Base-by-base conservation (phyloP, 495 filamentous ascomycete genomes). In the Annulohypoxylon stygium region DNA sequence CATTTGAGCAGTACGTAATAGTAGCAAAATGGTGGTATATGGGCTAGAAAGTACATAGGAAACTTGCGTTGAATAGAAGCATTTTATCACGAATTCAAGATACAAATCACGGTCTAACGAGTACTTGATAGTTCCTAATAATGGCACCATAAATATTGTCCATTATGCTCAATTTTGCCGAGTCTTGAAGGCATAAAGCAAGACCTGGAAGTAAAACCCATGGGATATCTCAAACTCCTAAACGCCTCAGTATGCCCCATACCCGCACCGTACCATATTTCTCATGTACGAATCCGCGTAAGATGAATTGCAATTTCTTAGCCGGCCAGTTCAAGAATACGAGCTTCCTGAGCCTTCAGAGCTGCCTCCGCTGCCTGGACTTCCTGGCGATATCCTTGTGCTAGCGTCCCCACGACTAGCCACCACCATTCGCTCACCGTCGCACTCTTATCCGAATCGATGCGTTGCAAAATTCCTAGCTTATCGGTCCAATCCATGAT, bases 341-440 rank as follows among this genome's bases (percentile, higher is more conserved):
- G 20, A n/a, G 12, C 36, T 47, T 39, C 30, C 30, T 30, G 30
- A 30, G 30, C 30, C 30, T 3, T 6, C 30, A 4, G 30, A 6
- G 30, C 30, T 30, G 3, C 30, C 5, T 30, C 3, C 3, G 5
- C 30, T 30, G 30, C 30, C 30, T 30, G 30, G 30, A 18, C 36
- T 53, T 47, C 54, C 59, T 63, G 30, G 39, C 45, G 47, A 45
- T 12, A 30, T 73, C 66, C 41, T 45, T 45, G 26, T 2, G 68
- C 72, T 2, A 78, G 33, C 20, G 47, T 43, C 11, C 77, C 82
- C 0, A 80, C 78, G 4, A 77, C 81, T 37, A 85, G 79, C 90
- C 91, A 94, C 92, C 92, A 94, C 88, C 90, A 93, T 77, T 92
- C 90, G 48, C 77, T 78, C 11, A 86, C 83, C 5, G 74, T 83